Evolutionary conservation across 257 asterid genomes (phyloP), one percentile per base, ranked within the genome.

Genomic region (Mentha longifolia): DNA sequence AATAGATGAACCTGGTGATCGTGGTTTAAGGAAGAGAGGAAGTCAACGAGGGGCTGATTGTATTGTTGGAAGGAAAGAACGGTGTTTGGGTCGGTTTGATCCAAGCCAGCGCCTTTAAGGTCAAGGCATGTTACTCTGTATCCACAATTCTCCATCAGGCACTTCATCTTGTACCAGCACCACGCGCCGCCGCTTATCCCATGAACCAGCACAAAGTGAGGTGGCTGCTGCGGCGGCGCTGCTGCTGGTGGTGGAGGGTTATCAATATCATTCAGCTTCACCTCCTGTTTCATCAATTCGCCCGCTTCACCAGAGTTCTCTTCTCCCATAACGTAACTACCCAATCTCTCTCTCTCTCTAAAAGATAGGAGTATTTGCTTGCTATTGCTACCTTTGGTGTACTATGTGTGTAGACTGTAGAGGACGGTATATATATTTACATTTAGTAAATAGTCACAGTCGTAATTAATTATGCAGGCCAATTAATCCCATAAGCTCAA

Each of bases 91-190:
- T 88, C 95, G 2, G 90, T 76, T n/a, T n/a, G 88, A 43, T 94
- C 92, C 6, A 80, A 41, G 43, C 99, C 97, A 5, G 87, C 51
- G 7, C 87, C 88, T 78, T 72, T 88, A 41, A 94, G 97, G 83
- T 94, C 99, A 19, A 91, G 75, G 75, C 96, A 94, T 3, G 96
- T 22, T 2, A 88, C 99, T 71, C 25, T 84, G 79, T 89, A 88
- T 13, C 97, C 97, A 0, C 79, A 67, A 28, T 65, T 88, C 75
- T 91, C 97, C 85, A 94, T 79, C 0, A 86, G 80, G 68, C 85
- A 79, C 67, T 67, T 79, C 31, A 94, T 75, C 73, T 89, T 94
- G 85, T 89, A 94, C 97, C 98, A 94, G 73, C 96, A 86, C 98
- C 97, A 94, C 3, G 82, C 96, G 4, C 98, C 97, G 2, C 87